A percentile compares a stretch with the other conserved stretches of the same genome.
Conservation (phyloP, 2,329 filamentous ascomycete genomes). For the Arachnopeziza araneosa region DNA sequence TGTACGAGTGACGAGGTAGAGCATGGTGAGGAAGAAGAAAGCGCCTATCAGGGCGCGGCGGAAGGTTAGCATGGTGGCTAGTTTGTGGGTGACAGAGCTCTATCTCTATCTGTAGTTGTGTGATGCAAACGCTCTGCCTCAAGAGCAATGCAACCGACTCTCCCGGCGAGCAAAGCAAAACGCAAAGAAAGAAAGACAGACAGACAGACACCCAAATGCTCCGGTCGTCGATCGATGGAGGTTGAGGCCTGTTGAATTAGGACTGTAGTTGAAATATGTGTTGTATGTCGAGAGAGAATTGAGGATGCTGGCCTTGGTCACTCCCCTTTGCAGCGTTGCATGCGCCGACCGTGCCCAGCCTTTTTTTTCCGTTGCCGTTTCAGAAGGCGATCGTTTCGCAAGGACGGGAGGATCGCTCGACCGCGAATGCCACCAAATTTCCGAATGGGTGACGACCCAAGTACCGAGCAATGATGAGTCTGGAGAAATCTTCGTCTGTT, state of each 20-base stretch:
- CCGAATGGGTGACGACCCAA: not conserved
- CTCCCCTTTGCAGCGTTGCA: not conserved
- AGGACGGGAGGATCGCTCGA: slow-evolving; percentile 1
- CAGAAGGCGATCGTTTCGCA: slow-evolving; percentile 13
- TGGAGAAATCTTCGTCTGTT: not conserved
- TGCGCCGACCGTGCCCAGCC: slow-evolving; percentile 9
- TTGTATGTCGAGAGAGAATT: not conserved
- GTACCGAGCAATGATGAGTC: not conserved
- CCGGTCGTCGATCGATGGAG: not conserved
- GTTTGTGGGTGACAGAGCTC: slow-evolving; percentile 12
- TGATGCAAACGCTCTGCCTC: not conserved
- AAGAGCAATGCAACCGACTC: not conserved
- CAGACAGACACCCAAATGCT: not conserved
- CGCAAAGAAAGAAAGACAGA: not conserved
- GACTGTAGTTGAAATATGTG: not conserved
- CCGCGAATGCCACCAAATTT: not conserved
- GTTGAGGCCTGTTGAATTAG: not conserved
- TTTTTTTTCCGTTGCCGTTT: slow-evolving; percentile 1
- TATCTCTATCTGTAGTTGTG: not conserved
- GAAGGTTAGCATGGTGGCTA: slow-evolving; percentile 67
- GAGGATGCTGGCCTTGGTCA: not conserved
- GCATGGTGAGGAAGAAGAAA: slow-evolving; percentile 59
- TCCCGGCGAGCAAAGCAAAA: not conserved
- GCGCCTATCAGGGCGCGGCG: slow-evolving; percentile 70
- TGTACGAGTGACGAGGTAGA: slow-evolving; percentile 63